These are phyloP conservation scores for Pythium coloratum DNA, from an alignment of 352 stramenopile genomes.

Conservation along the genomic window DNA sequence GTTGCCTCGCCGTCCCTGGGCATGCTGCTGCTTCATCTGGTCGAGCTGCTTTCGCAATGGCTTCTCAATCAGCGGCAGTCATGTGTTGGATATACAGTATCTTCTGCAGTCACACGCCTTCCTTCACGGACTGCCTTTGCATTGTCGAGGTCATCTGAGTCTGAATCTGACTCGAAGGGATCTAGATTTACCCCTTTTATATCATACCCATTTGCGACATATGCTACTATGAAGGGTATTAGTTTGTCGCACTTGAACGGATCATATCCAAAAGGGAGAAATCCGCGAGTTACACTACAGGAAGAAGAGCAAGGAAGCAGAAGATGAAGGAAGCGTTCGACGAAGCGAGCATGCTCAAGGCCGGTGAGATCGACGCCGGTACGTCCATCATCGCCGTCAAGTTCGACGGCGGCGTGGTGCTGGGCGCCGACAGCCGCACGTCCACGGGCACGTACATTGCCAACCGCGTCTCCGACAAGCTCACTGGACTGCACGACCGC, in stretches of 20 bases:
- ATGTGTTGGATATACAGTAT: constrained; percentile 6
- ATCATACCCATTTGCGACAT: not conserved
- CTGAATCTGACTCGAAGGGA: not conserved
- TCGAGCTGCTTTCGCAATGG: constrained; percentile 36
- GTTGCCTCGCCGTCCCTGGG: not conserved
- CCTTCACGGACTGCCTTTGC: too few relatives aligned
- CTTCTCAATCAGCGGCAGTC: constrained; percentile 49
- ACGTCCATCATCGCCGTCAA: constrained; percentile 98
- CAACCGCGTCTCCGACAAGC: constrained; percentile 98
- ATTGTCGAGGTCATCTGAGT: too few relatives aligned
- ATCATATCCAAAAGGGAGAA: constrained; percentile 9
- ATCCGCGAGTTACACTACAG: not conserved
- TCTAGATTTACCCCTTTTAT: not conserved
- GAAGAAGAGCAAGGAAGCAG: constrained; percentile 2
- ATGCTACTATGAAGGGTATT: not conserved
- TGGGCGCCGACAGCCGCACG: constrained; percentile 94
- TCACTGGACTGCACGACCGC: constrained; percentile 95
- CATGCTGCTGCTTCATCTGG: constrained; percentile 9
- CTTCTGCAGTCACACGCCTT: too few relatives aligned
- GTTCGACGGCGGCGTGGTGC: constrained; percentile 96
- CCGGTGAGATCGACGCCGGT: constrained; percentile 92
- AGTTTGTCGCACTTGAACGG: not conserved
- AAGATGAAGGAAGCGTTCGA: constrained; percentile 50
- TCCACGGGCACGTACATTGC: constrained; percentile 96
- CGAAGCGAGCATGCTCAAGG: constrained; percentile 75